A percentile compares a stretch with the other conserved stretches of the same genome.
Evolutionary conservation across 176 grass and related monocot genomes (phyloP).

Genomic region (Pharus latifolius): DNA sequence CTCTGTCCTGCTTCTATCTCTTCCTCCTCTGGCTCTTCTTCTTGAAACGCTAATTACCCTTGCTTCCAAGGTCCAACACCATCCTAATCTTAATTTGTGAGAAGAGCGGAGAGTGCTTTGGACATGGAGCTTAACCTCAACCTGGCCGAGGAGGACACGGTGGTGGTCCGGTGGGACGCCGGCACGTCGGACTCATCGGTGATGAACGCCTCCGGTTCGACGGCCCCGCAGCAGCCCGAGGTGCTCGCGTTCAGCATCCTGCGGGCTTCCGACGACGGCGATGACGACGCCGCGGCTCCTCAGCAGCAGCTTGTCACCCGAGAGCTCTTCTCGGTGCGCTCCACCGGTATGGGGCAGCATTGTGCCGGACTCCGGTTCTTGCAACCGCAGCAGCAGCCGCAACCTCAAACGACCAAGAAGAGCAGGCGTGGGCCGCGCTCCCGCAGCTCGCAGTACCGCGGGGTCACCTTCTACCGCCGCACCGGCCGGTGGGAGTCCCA

Average conservation of each 20-base stretch:
- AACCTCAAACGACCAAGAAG: constrained; percentile 58
- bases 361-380: constrained; percentile 40
- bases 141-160: constrained; percentile 39
- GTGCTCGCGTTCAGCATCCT: constrained; percentile 58
- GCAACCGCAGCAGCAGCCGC: not conserved
- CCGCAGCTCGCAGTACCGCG: too few relatives aligned
- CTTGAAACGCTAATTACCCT: too few relatives aligned
- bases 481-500: constrained; percentile 80
- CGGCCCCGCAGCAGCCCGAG: constrained; percentile 6
- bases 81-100: too few relatives aligned
- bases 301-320: constrained; percentile 34
- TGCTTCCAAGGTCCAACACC: too few relatives aligned
- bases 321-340: constrained; percentile 53
- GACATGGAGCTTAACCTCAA: constrained; percentile 78
- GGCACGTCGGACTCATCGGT: constrained; percentile 75
- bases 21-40: constrained; percentile 97
- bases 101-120: not conserved
- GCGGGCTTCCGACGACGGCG: constrained; percentile 27
- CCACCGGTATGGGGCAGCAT: not conserved
- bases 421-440: constrained; percentile 84
- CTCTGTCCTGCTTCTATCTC: constrained; percentile 89
- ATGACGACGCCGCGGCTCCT: constrained; percentile 15
- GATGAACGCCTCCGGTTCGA: constrained; percentile 75
- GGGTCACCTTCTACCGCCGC: too few relatives aligned
- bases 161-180: constrained; percentile 29